Evolutionary conservation across 192 early-diverging fungal species (phyloP), one percentile per base, ranked within the genome.

Genomic region (Coemansia sp.): DNA sequence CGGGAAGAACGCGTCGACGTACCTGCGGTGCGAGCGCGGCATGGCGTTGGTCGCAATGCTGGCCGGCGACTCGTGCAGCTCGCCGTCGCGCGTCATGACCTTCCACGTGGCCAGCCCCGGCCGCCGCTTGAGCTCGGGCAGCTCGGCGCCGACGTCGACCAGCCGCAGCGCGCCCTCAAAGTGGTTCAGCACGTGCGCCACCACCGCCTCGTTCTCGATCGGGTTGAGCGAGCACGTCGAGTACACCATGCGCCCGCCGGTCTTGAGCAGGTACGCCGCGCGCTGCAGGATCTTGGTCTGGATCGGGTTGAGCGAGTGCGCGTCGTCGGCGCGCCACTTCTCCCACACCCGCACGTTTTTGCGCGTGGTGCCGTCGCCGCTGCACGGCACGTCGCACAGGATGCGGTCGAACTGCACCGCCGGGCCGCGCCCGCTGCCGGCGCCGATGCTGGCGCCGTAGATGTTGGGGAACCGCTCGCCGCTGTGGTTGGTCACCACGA

Each of bases 171-270:
- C 84, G 33, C 91, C 91, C 54, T 69, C 71, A 58, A 81, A 73
- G 57, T 57, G 66, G 33, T 76, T 83, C 66, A 98, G 73, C 12
- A 90, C 83, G 45, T 88, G 89, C 22, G 90, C 92, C 1, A 98
- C 90, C 39, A 98, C 94, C 7, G 94, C 93, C 76, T 99, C 95
- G 63, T 97, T 95, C 72, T 98, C 95, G 54, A 98, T 78, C 15
- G 97, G 95, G 69, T 99, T 99, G 69, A 99, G 89, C 27, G 94
- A 93, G 81, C 97, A 99, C 2, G 97, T 99, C 30, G 94, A 96
- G 67, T 98, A 99, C 0, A 99, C 97, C 54, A 99, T 80, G 30
- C 92, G 83, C 2, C 94, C 97, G 40, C 91, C 92, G 39, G 91
- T 80, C 81, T 95, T 95, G 50, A 91, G 69, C 53, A 99, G 80